These are phyloP conservation scores for Daldinia caldariorum DNA, from an alignment of 495 filamentous ascomycete species.

Conservation along the genomic window DNA sequence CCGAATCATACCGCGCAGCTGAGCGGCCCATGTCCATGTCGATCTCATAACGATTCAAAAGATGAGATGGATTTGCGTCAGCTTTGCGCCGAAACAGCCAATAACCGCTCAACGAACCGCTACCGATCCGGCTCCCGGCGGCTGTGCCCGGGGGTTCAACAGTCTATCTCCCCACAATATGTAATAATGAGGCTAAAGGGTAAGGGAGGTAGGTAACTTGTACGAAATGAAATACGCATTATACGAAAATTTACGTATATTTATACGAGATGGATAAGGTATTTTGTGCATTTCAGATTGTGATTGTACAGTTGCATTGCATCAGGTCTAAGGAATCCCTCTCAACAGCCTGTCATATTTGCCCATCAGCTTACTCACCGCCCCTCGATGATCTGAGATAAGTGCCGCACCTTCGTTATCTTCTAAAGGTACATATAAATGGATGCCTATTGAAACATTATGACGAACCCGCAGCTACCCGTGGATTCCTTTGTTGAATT, in stretches of 20 bases:
- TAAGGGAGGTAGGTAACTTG: no score
- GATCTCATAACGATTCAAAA: background rate
- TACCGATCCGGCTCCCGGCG: slow-evolving; percentile 1
- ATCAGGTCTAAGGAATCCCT: background rate
- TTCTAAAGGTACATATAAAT: background rate
- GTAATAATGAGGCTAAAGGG: background rate
- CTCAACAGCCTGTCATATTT: background rate
- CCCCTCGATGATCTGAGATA: slow-evolving; percentile 1
- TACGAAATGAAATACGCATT: background rate
- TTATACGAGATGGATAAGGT: background rate
- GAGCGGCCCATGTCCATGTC: background rate
- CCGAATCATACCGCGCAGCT: no score
- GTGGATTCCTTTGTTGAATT: slow-evolving; percentile 15
- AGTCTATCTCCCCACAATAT: slow-evolving; percentile 1
- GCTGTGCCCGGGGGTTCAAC: slow-evolving; percentile 1
- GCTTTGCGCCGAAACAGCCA: background rate
- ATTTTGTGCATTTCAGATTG: background rate
- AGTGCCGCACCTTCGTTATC: background rate
- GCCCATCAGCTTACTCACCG: slow-evolving; percentile 12
- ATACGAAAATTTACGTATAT: no score
- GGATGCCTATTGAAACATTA: slow-evolving; percentile 8
- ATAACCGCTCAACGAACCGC: background rate
- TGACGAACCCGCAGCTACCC: slow-evolving; percentile 20
- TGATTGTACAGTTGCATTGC: background rate
- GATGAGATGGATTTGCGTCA: background rate